Evolutionary conservation across 1,139 yeast species (phyloP).

Genomic region (Debaryomyces sp.): DNA sequence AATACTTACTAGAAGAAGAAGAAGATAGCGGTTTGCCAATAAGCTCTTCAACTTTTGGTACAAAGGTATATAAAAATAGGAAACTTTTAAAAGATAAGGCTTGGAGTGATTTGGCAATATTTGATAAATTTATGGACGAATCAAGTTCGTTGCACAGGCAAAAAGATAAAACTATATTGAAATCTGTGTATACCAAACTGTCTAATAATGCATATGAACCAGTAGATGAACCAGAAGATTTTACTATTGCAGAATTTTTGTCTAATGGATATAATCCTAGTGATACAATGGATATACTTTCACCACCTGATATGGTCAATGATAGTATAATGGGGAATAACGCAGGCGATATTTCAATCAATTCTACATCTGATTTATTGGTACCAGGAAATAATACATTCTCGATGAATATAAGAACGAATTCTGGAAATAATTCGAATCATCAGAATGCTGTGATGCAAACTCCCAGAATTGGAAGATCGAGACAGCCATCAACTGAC

Average conservation of each 20-base stretch:
- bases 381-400: conserved; percentile 34
- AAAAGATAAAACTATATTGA: conserved; percentile 36
- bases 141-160: conserved; percentile 19
- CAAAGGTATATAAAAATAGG: conserved; percentile 41
- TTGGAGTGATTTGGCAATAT: conserved; percentile 40
- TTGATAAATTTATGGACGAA: conserved; percentile 33
- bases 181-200: conserved; percentile 27
- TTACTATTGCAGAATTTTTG: conserved; percentile 36
- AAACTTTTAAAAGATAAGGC: conserved; percentile 31
- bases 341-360: conserved; percentile 34
- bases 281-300: conserved; percentile 13
- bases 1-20: conserved; percentile 41
- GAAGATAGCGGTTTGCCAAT: conserved; percentile 45
- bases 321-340: conserved; percentile 30
- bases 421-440: conserved; percentile 16
- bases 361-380: conserved; percentile 32
- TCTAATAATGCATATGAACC: conserved; percentile 11
- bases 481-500: conserved; percentile 44
- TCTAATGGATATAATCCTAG: conserved; percentile 35
- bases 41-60: conserved; percentile 40
- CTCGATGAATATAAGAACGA: conserved; percentile 20
- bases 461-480: conserved; percentile 43
- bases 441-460: conserved; percentile 22
- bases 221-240: conserved; percentile 16
- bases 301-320: conserved; percentile 26